Conservation (phyloP, 805 yeast species). For the Vanderwaltozyma tropicalis region DNA sequence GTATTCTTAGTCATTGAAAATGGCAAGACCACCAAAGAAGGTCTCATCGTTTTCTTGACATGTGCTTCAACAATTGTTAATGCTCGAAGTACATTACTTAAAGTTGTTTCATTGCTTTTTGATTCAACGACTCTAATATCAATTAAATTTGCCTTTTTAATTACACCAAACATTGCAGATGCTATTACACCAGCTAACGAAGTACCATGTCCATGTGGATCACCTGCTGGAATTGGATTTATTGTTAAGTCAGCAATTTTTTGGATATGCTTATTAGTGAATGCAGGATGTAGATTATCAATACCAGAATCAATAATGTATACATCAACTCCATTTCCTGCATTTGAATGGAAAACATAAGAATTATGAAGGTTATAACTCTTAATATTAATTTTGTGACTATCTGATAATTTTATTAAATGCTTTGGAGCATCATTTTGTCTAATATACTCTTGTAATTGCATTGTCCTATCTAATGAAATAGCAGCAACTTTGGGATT, state of each 20-base stretch:
- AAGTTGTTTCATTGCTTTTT: slow-evolving; percentile 54
- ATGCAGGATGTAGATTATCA: slow-evolving; percentile 46
- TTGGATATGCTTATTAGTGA: slow-evolving; percentile 46
- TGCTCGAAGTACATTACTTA: slow-evolving; percentile 55
- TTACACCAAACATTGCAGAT: slow-evolving; percentile 70
- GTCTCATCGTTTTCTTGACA: slow-evolving; percentile 33
- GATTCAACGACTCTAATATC: slow-evolving; percentile 67
- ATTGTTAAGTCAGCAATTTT: slow-evolving; percentile 37
- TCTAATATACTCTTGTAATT: slow-evolving; percentile 26
- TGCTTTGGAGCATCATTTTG: slow-evolving; percentile 54
- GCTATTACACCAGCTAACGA: slow-evolving; percentile 89
- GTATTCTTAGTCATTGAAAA: slow-evolving; percentile 38
- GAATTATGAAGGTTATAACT: slow-evolving; percentile 23
- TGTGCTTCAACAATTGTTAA: slow-evolving; percentile 61
- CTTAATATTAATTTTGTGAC: slow-evolving; percentile 15
- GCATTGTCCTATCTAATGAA: slow-evolving; percentile 29
- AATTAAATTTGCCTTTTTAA: slow-evolving; percentile 53
- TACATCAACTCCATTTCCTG: slow-evolving; percentile 56
- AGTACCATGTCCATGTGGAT: slow-evolving; percentile 78
- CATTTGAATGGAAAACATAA: slow-evolving; percentile 39
- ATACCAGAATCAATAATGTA: slow-evolving; percentile 84
- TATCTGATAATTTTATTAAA: slow-evolving; percentile 51
- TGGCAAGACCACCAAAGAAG: slow-evolving; percentile 33
- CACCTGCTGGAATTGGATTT: slow-evolving; percentile 43
- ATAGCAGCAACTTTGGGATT: slow-evolving; percentile 30